Evolutionary conservation across 495 filamentous ascomycete genomes (phyloP), one percentile per base, ranked within the genome.

Genomic region (Podospora anserina): DNA sequence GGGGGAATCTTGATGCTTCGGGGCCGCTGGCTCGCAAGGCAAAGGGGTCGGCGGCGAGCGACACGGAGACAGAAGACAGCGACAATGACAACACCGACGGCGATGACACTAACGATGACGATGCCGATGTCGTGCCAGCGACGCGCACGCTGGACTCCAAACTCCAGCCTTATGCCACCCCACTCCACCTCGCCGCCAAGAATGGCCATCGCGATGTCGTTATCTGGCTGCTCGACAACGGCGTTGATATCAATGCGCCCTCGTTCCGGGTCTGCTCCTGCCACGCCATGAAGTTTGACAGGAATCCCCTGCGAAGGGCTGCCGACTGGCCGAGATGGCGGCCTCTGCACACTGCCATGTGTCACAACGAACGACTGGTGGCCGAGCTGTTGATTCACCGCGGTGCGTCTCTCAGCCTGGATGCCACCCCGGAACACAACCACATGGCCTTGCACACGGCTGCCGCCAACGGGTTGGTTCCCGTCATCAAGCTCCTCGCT

Each of bases 301-400:
- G 65, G 19, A 71, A 71, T n/a, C 65, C 70, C 16, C 39, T 63
- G 26, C 61, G 67, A 54, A 63, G 59, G 13, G 28, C 63, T 16
- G 27, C 56, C 11, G 61, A 64, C 19, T 69, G 64, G 23, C 77
- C 75, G 5, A 64, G 72, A 9, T 81, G 77, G 79, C 72, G 65
- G 13, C 71, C 79, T 18, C 71, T 81, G 20, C 79, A 81, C 71
- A 76, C 68, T 6, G 73, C 78, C 55, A 75, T 81, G 61, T 81
- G 79, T 70, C 66, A 74, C 64, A 68, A 72, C 20, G 71, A 76
- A 54, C 69, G 71, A 30, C 64, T 69, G 1, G 75, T 77, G 7
- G 75, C 74, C 26, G 74, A 72, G 66, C 73, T 79, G 15, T 69
- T 81, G 23, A 68, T 81, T 18, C 70, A 70, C 56, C 75, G 77